phyloP scores from a whole-genome alignment of 345 rosid genomes.

The Brassica nigra region DNA sequence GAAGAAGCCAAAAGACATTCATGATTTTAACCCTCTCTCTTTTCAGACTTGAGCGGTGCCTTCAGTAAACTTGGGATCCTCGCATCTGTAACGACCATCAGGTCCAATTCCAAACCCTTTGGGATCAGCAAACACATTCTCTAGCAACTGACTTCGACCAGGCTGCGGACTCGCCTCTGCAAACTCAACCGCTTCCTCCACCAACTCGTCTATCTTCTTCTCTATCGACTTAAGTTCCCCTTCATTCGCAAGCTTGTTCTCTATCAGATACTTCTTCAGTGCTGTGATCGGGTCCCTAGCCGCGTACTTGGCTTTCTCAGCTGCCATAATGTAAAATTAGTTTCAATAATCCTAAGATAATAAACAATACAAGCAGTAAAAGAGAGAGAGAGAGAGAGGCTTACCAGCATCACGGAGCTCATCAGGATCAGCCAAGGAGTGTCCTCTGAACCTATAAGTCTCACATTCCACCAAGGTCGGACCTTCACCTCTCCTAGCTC shows the following conservation, averaged over 20 bases:
- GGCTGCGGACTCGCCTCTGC: constrained; percentile 76
- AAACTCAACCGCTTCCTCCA: constrained; percentile 82
- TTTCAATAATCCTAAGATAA: not conserved
- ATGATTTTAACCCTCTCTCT: not conserved
- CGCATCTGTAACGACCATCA: constrained; percentile 76
- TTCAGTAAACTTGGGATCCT: constrained; percentile 83
- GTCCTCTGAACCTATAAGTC: constrained; percentile 89
- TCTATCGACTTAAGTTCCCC: constrained; percentile 71
- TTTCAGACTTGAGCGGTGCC: constrained; percentile 78
- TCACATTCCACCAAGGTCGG: constrained; percentile 93
- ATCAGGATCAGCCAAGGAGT: constrained; percentile 93
- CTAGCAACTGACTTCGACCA: constrained; percentile 70
- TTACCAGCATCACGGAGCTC: constrained; percentile 90
- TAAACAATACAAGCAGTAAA: not conserved
- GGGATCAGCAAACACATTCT: constrained; percentile 86
- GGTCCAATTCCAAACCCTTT: constrained; percentile 83
- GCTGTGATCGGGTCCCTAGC: constrained; percentile 79
- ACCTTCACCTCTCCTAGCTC: constrained; percentile 88
- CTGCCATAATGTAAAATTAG: constrained; percentile 43
- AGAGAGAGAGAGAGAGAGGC: not conserved
- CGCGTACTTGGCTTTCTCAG: constrained; percentile 75
- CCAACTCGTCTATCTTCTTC: constrained; percentile 70
- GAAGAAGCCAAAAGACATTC: constrained; percentile 2
- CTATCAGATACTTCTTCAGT: constrained; percentile 66
- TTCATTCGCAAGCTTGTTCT: constrained; percentile 66